A percentile compares a stretch with the other conserved stretches of the same genome.
Conservation (phyloP, 257 asterid genomes). For the Jacaranda copaia region DNA sequence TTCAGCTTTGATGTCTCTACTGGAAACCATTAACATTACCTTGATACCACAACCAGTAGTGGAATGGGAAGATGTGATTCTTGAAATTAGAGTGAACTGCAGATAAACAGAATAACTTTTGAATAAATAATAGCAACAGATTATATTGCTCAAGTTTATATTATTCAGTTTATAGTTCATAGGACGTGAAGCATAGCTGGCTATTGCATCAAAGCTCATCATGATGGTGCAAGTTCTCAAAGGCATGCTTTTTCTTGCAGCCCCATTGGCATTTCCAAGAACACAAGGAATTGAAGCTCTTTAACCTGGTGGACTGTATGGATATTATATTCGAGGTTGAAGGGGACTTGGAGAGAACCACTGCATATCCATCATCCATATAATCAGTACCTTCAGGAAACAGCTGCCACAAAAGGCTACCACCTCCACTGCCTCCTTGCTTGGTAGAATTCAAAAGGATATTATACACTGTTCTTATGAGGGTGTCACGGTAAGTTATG, state of each 20-base stretch:
- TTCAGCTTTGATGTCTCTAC: background rate
- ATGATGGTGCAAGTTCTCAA: constrained; percentile 43
- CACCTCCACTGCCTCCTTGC: constrained; percentile 84
- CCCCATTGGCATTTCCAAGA: constrained; percentile 76
- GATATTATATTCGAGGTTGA: constrained; percentile 57
- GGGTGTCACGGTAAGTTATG: constrained; percentile 57
- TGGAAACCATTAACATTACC: too few relatives aligned
- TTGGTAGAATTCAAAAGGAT: constrained; percentile 67
- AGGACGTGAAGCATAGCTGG: background rate
- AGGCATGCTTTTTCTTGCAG: constrained; percentile 67
- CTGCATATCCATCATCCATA: constrained; percentile 94
- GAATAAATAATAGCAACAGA: too few relatives aligned
- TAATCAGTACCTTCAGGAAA: constrained; percentile 89
- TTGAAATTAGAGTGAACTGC: too few relatives aligned
- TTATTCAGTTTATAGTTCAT: background rate
- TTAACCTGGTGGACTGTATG: constrained; percentile 63
- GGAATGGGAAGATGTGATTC: too few relatives aligned
- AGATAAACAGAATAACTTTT: too few relatives aligned
- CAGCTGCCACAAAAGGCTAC: constrained; percentile 87
- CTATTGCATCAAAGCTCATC: constrained; percentile 58
- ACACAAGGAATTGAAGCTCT: constrained; percentile 61
- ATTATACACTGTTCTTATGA: constrained; percentile 65
- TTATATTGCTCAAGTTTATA: background rate
- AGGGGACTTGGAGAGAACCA: constrained; percentile 66
- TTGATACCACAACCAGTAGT: too few relatives aligned